phyloP scores from a whole-genome alignment of 2,329 filamentous ascomycete species.

The Conoideocrella luteorostrata region DNA sequence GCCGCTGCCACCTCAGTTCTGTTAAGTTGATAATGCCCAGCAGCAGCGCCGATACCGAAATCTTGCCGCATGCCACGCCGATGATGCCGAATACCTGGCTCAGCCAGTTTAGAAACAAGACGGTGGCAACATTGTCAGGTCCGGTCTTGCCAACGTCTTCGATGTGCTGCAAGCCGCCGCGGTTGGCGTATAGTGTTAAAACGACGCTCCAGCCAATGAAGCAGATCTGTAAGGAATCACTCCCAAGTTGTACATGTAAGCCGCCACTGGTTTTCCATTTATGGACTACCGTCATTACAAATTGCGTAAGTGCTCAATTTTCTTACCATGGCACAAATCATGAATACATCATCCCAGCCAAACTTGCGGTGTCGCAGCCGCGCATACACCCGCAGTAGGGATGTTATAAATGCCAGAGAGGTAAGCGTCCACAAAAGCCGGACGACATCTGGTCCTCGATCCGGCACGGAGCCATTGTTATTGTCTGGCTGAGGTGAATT shows the following conservation, averaged over 20 bases:
- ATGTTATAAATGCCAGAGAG: conserved; percentile 11
- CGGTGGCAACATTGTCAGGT: conserved; percentile 14
- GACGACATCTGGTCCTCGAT: conserved; percentile 11
- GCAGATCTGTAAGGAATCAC: conserved; percentile 13
- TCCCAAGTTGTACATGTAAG: no score
- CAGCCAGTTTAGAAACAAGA: conserved; percentile 15
- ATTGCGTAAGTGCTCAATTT: not conserved
- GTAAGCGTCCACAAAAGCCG: conserved; percentile 13
- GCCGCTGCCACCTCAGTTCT: conserved; percentile 14
- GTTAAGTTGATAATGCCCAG: conserved; percentile 14
- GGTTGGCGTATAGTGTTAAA: conserved; percentile 13
- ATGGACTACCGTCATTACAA: no score
- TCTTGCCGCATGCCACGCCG: conserved; percentile 16
- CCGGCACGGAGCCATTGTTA: conserved; percentile 6
- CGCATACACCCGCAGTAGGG: conserved; percentile 10
- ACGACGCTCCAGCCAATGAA: conserved; percentile 15
- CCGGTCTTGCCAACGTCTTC: conserved; percentile 12
- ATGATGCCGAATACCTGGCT: conserved; percentile 15
- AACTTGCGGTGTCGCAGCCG: conserved; percentile 11
- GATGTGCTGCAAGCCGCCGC: conserved; percentile 13
- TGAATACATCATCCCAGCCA: conserved; percentile 16
- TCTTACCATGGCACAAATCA: conserved; percentile 15
- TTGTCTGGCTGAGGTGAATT: not conserved
- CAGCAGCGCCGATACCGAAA: conserved; percentile 16
- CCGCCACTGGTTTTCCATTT: no score